A percentile compares a stretch with the other conserved stretches of the same genome.
Conservation (phyloP, 2,329 filamentous ascomycete genomes). For the Cladobotryum protrusum region DNA sequence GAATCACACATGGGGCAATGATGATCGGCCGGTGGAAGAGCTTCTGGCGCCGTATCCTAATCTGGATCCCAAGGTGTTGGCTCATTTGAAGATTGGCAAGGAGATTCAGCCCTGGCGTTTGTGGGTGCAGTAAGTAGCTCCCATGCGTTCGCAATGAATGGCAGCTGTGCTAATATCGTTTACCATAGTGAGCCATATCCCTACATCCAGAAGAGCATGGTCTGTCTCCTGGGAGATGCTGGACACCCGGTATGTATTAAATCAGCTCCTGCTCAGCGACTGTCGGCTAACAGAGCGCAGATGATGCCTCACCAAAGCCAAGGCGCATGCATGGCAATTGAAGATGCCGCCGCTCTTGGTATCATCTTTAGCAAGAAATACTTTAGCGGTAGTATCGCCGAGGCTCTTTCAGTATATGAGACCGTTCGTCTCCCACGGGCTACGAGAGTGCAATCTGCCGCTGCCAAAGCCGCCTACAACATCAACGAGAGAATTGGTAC, state of each 20-base stretch:
- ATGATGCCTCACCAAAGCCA: constrained; percentile 67
- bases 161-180: neutral
- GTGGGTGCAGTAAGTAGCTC: constrained; percentile 44
- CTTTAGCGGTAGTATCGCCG: constrained; percentile 41
- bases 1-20: constrained; percentile 53
- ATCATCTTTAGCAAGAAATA: constrained; percentile 49
- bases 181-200: constrained; percentile 45
- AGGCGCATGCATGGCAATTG: constrained; percentile 63
- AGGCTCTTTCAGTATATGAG: constrained; percentile 45
- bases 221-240: constrained; percentile 59
- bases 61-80: constrained; percentile 51
- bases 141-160: too few relatives aligned
- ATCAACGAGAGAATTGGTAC: constrained; percentile 57
- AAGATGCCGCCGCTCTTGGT: constrained; percentile 57
- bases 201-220: constrained; percentile 44
- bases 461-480: constrained; percentile 53
- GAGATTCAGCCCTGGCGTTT: constrained; percentile 61
- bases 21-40: constrained; percentile 48
- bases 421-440: constrained; percentile 48
- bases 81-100: constrained; percentile 52
- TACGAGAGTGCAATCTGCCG: constrained; percentile 50
- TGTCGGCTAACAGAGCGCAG: constrained; percentile 16
- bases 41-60: constrained; percentile 54
- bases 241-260: constrained; percentile 49
- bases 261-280: neutral